phyloP scores from a whole-genome alignment of 2,329 filamentous ascomycete genomes.

The Allantophomopsis lycopodina region DNA sequence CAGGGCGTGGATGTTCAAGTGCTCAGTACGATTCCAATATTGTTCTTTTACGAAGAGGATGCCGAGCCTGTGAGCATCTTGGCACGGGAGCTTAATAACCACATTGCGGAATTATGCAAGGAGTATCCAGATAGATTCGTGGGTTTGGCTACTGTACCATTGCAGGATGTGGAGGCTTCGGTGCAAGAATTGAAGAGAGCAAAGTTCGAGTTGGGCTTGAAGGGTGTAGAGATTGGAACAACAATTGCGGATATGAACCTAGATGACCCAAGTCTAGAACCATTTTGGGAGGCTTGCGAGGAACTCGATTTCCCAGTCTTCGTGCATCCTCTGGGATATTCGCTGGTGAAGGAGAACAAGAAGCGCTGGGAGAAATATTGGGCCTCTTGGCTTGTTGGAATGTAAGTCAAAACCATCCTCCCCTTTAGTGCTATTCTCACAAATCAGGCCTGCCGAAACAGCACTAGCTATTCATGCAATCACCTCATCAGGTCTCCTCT shows the following conservation, averaged over 20 bases:
- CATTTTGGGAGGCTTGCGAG: constrained; percentile 20
- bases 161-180: constrained; percentile 17
- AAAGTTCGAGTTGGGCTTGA: constrained; percentile 10
- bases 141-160: constrained; percentile 19
- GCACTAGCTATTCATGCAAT: constrained; percentile 20
- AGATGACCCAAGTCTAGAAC: constrained; percentile 15
- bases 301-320: constrained; percentile 19
- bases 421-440: no score
- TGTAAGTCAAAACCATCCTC: constrained; percentile 8
- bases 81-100: constrained; percentile 19
- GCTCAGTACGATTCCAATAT: constrained; percentile 21
- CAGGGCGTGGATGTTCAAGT: constrained; percentile 22
- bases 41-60: constrained; percentile 23
- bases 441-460: constrained; percentile 17
- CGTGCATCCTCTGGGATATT: constrained; percentile 21
- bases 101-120: constrained; percentile 15
- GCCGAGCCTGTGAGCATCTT: constrained; percentile 14
- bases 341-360: constrained; percentile 18
- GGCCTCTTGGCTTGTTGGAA: constrained; percentile 21
- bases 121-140: constrained; percentile 16
- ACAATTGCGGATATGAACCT: constrained; percentile 17
- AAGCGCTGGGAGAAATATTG: constrained; percentile 19
- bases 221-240: constrained; percentile 21
- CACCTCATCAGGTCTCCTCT: constrained; percentile 17
- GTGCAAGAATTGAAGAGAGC: constrained; percentile 16